These are phyloP conservation scores for Tuber aestivum DNA, from an alignment of 495 filamentous ascomycete genomes.

Conservation along the genomic window DNA sequence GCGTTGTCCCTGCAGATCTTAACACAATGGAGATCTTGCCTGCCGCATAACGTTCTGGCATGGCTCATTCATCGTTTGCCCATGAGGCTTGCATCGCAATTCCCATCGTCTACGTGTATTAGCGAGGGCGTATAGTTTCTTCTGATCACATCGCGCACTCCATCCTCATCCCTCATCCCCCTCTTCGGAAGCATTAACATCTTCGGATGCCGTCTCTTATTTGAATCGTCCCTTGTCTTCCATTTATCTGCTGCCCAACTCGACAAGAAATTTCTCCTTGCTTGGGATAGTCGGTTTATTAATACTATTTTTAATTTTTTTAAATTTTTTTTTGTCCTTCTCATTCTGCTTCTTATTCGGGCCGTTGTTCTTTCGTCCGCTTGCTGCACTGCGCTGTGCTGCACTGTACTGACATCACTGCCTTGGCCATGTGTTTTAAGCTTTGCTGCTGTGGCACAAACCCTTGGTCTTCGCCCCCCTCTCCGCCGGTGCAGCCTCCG, in stretches of 20 bases:
- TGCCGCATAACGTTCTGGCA: background rate
- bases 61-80: background rate
- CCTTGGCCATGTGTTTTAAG: slow-evolving; percentile 27
- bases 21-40: background rate
- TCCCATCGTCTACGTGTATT: background rate
- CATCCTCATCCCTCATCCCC: slow-evolving; percentile 1
- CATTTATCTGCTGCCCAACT: background rate
- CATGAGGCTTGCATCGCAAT: background rate
- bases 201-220: background rate
- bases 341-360: slow-evolving; percentile 5
- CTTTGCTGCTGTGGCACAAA: slow-evolving; percentile 22
- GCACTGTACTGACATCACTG: slow-evolving; percentile 14
- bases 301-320: background rate
- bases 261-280: background rate
- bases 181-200: background rate
- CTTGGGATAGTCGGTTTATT: background rate
- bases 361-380: slow-evolving; percentile 10
- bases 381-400: background rate
- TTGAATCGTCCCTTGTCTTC: background rate
- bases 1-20: slow-evolving; percentile 1
- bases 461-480: background rate
- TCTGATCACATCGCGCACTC: background rate
- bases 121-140: background rate
- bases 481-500: slow-evolving; percentile 9
- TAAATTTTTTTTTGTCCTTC: background rate